phyloP scores from a whole-genome alignment of 441 rosid species.

The Daphne laureola region DNA sequence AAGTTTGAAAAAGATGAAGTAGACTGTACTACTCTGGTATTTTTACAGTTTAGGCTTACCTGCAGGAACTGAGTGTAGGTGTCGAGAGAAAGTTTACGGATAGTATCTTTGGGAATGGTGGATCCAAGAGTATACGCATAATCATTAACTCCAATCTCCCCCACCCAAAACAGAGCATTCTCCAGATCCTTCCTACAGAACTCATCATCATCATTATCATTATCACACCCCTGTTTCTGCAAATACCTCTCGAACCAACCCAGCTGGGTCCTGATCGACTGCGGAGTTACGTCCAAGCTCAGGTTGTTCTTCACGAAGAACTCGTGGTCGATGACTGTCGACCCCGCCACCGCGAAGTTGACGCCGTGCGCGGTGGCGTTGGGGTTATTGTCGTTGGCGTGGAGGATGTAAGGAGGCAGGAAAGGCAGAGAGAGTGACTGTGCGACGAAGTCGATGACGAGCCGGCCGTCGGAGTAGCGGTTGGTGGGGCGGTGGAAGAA shows the following conservation, averaged over 20 bases:
- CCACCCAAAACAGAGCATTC: slow-evolving; percentile 79
- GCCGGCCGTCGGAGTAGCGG: slow-evolving; percentile 89
- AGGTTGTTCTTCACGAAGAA: slow-evolving; percentile 76
- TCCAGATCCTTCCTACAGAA: slow-evolving; percentile 32
- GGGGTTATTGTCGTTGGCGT: slow-evolving; percentile 14
- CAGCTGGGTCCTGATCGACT: slow-evolving; percentile 67
- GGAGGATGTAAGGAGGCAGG: slow-evolving; percentile 64
- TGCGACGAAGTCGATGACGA: slow-evolving; percentile 78
- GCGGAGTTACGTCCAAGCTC: slow-evolving; percentile 57
- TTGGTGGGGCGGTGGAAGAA: slow-evolving; percentile 74
- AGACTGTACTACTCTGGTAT: too few species aligned
- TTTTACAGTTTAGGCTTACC: too few species aligned
- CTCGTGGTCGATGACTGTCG: slow-evolving; percentile 64
- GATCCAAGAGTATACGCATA: slow-evolving; percentile 75
- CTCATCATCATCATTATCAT: slow-evolving; percentile 3
- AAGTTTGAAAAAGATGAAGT: too few species aligned
- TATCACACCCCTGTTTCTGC: slow-evolving; percentile 42
- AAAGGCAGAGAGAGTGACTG: slow-evolving; percentile 55
- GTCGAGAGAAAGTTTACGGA: slow-evolving; percentile 38
- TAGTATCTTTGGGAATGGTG: slow-evolving; percentile 34
- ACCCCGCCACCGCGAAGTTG: slow-evolving; percentile 85
- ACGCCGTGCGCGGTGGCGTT: slow-evolving; percentile 34
- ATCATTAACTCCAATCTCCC: slow-evolving; percentile 89
- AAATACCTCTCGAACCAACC: slow-evolving; percentile 55
- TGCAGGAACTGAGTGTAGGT: slow-evolving; percentile 38